Evolutionary conservation across 352 stramenopile genomes (phyloP).

Genomic region (Pythium graminicola): DNA sequence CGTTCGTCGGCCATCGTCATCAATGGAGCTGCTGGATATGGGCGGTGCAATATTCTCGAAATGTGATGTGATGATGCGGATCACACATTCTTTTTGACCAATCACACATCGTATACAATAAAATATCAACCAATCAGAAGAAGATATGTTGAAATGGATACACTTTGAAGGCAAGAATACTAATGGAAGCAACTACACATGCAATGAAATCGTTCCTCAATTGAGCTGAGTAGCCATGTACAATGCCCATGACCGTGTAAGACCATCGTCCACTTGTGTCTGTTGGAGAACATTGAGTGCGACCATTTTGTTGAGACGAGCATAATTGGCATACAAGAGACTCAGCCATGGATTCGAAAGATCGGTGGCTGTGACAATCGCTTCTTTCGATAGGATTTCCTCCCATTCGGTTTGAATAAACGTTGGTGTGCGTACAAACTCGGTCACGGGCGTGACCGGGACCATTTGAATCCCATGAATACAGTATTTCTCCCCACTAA

Average conservation of each 20-base stretch:
- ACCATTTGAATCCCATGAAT: slow-evolving; percentile 84
- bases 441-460: slow-evolving; percentile 59
- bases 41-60: neutral
- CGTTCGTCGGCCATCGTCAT: slow-evolving; percentile 20
- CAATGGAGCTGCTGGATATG: neutral
- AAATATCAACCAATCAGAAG: neutral
- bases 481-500: slow-evolving; percentile 51
- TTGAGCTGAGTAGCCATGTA: slow-evolving; percentile 46
- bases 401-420: slow-evolving; percentile 71
- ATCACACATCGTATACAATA: neutral
- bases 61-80: neutral
- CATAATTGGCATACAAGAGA: slow-evolving; percentile 70
- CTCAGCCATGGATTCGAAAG: slow-evolving; percentile 62
- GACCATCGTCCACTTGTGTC: slow-evolving; percentile 57
- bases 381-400: slow-evolving; percentile 36
- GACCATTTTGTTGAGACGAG: slow-evolving; percentile 39
- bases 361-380: slow-evolving; percentile 38
- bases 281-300: slow-evolving; percentile 53
- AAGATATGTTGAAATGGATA: slow-evolving; percentile 3
- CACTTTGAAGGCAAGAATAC: slow-evolving; percentile 9
- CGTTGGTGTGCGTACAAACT: slow-evolving; percentile 45
- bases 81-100: neutral
- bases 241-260: slow-evolving; percentile 75
- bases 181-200: too few relatives aligned
- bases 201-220: slow-evolving; percentile 7